These are phyloP conservation scores for Gnaphalium uliginosum DNA, from an alignment of 129 eudicot genomes.

Conservation along the genomic window DNA sequence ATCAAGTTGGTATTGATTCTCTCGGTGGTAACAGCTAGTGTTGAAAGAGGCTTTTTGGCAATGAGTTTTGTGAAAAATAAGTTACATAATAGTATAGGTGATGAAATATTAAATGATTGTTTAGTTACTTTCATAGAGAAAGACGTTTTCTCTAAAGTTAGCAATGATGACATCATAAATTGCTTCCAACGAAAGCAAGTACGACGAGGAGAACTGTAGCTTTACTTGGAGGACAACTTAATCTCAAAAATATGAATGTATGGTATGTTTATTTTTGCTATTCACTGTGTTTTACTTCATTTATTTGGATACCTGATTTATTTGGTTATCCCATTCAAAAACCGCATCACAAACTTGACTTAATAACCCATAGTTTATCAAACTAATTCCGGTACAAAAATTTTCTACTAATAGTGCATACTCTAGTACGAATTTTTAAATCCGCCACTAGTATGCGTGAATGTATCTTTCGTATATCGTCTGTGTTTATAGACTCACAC, in stretches of 20 bases:
- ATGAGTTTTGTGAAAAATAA: background rate
- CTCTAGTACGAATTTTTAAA: too few species aligned
- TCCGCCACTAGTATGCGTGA: background rate
- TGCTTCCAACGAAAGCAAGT: background rate
- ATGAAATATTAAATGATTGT: background rate
- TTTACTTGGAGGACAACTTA: too few species aligned
- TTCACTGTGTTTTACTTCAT: too few species aligned
- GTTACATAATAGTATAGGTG: background rate
- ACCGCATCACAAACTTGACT: background rate
- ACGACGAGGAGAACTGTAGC: background rate
- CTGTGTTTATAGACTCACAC: too few species aligned
- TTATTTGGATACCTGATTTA: too few species aligned
- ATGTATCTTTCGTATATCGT: too few species aligned
- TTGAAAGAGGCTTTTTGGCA: background rate
- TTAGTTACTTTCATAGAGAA: background rate
- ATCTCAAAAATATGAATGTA: background rate
- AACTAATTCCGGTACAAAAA: too few species aligned
- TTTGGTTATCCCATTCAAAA: background rate
- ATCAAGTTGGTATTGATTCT: conserved; percentile 6
- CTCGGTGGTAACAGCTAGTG: background rate
- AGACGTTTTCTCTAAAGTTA: background rate
- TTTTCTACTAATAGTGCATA: too few species aligned
- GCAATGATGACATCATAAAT: too few species aligned
- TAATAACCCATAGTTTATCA: too few species aligned
- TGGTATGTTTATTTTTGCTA: background rate